Base-by-base conservation (phyloP, 441 rosid species). In the Codiaeum variegatum region DNA sequence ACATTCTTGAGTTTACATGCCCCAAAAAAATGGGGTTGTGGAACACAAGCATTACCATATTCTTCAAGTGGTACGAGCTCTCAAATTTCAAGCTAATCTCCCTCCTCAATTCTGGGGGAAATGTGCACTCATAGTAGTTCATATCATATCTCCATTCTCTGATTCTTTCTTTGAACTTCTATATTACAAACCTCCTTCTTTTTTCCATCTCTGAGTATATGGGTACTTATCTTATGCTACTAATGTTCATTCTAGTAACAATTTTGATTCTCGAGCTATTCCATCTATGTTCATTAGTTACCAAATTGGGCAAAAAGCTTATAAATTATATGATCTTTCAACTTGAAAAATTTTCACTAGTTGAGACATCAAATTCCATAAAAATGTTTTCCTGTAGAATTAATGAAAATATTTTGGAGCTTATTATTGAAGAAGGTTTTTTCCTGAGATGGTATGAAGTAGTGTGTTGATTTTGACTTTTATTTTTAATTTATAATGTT, bases 101-200 rank as follows among this genome's bases (percentile, higher is more conserved):
- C 23, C 67, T n/a, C 2, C 44, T 6, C 21, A 62, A 16, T 29
- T 62, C 2, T 32, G 36, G 36, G 36, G 36, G 3, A 5, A 32
- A 32, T 32, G 36, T 32, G 36, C 36, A 32, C 44, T 62, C 42
- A 62, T 23, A 4, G 44, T 8, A 5, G 67, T 62, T n/a, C 44
- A 62, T 29, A 62, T 62, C n/a, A 62, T 62, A 40, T 5, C 18
- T 62, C 31, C 67, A 44, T 31, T 62, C 67, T 6, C 67, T 18
- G 1, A 16, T 62, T 11, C 42, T 62, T 18, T 62, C 67, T 32
- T 32, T 65, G 51, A 38, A 62, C 28, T 38, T 23, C 69, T 65
- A 18, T 38, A 65, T 42, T 65, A 51, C 21, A 65, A 65, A 65
- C 69, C 69, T 2, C 69, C 52, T 18, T 15, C 69, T 65, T 65